Evolutionary conservation across 345 rosid genomes (phyloP).

Genomic region (Excoecaria agallocha): DNA sequence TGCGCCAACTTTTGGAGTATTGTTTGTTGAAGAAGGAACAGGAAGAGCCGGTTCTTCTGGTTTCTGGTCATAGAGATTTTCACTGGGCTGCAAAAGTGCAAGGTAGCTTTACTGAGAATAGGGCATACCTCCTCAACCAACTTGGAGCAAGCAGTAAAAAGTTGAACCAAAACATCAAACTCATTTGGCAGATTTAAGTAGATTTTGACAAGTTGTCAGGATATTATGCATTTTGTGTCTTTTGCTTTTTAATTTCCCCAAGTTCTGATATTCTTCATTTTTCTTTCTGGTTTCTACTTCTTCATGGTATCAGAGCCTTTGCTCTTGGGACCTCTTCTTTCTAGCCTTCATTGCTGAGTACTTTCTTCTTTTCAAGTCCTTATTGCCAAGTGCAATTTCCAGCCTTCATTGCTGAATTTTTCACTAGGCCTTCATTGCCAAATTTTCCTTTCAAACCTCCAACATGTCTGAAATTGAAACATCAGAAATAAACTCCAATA

Average conservation of each 20-base stretch:
- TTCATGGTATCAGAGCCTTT: no score
- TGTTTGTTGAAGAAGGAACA: constrained; percentile 52
- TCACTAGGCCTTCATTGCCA: no score
- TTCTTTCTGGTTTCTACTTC: no score
- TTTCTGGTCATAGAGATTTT: constrained; percentile 88
- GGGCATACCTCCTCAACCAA: background rate
- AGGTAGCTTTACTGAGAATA: constrained; percentile 2
- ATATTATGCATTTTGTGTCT: background rate
- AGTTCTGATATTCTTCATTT: background rate
- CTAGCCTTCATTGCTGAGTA: no score
- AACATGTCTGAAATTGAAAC: no score
- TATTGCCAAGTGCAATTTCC: no score
- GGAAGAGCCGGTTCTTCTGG: constrained; percentile 79
- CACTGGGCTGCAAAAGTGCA: constrained; percentile 63
- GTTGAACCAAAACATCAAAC: background rate
- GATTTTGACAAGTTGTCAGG: no score
- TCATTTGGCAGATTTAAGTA: background rate
- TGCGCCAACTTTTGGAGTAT: constrained; percentile 44
- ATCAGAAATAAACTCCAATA: no score
- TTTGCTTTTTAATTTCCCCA: background rate
- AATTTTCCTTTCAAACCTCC: no score
- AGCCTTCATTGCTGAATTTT: no score
- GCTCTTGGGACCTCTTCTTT: no score
- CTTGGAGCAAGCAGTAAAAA: background rate
- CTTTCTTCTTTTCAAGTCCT: no score